Evolutionary conservation across 192 early-diverging fungal genomes (phyloP), one percentile per base, ranked within the genome.

Genomic region (Podila epigama): DNA sequence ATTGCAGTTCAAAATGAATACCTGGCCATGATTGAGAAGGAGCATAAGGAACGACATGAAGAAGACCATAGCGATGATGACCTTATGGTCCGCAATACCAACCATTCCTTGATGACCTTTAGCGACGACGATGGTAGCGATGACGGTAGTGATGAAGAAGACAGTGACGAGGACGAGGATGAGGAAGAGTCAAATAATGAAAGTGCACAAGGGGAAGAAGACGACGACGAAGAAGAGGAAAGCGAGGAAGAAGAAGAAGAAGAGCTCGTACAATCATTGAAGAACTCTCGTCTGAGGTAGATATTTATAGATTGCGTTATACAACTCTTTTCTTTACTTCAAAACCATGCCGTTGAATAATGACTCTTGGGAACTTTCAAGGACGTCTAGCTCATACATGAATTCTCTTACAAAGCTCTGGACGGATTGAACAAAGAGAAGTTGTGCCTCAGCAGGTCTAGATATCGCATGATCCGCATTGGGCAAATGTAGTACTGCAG

Each of bases 1-100:
- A 85, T 96, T 29, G 71, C 83, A 32, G 90, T 85, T 8, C 95
- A 95, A 70, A 93, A 90, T 51, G 87, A 92, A 69, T 97, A 93
- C 72, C 80, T 99, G 16, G 87, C 86, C 16, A 81, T 85, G 78
- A 85, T 94, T 39, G 90, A 95, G 57, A 82, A 85, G 35, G 91
- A 93, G 65, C 82, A 86, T 20, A 70, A 84, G 22, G 79, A 85
- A 28, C 67, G 81, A 25, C 82, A 80, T 15, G 81, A 86, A 25
- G 71, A 60, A 42, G 80, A 77, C 25, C 51, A 73, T 58, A 75
- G 64, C 44, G 83, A 83, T 31, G 85, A 87, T 15, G 83, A 83
- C 59, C 51, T 87, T 31, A 70, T 89, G 60, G 70, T 80, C 28
- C 66, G 60, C 63, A 87, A 89, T 48, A 66, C 75, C 6, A 89